Evolutionary conservation across 2,329 filamentous ascomycete species (phyloP), one percentile per base, ranked within the genome.

Genomic region (Drechslerella stenobrocha): DNA sequence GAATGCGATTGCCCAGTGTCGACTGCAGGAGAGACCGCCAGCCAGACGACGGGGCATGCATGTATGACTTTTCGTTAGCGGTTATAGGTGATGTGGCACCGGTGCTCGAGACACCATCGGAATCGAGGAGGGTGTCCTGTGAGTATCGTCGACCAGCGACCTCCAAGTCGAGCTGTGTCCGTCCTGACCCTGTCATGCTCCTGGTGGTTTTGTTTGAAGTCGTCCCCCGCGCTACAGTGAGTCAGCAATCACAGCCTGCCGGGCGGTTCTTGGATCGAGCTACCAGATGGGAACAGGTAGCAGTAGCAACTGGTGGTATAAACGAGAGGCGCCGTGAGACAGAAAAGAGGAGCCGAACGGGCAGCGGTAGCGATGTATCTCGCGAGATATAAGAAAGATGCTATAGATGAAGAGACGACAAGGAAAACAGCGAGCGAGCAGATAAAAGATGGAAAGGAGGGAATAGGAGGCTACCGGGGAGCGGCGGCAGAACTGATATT

Each of bases 61-160:
- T n/a, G 37, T 20, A 42, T 5, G 15, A 18, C 9, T 42, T 42
- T 9, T 42, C 37, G 9, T n/a, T 20, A 5, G 37, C 15, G 7
- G 13, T 8, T 42, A 18, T 18, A 20, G 2, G n/a, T 7, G 18
- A 13, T 42, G 37, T 5, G 4, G 44, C 44, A 15, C 40, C 26
- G 8, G 46, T 13, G 18, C 51, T 46, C 1, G 47, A 11, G 42
- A 51, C 59, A 30, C 37, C 52, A 22, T 65, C 52, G 30, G 59
- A 65, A 46, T 52, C 59, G 15, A 65, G 45, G 2, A 57, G 37
- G 13, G 46, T 57, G 6, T 65, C 59, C 23, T 65, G 59, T 15
- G 59, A 65, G 44, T 48, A 55, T 37, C 52, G 59, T 52, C 59
- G 59, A 26, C 46, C 52, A 18, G 59, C 59, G 52, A 57, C 51